Conservation (phyloP, 345 rosid species). For the Melastoma malabathricum region DNA sequence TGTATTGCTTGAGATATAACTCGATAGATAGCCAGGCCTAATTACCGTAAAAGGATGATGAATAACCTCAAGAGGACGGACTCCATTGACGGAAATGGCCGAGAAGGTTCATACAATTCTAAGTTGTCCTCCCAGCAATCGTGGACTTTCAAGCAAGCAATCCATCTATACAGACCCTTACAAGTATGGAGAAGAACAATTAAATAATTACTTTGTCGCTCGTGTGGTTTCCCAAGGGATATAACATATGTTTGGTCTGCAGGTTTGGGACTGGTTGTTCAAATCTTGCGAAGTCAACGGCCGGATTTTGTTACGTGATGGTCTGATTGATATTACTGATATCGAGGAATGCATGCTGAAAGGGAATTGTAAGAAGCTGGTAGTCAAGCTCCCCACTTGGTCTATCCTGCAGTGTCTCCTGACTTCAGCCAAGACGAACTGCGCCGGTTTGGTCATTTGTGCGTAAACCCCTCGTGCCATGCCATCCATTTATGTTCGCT, state of each 20-base stretch:
- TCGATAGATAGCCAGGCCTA: conserved; percentile 61
- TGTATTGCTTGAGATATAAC: no score
- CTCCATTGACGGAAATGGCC: conserved; percentile 18
- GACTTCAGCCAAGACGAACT: conserved; percentile 48
- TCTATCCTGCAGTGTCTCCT: conserved; percentile 61
- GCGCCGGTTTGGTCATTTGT: conserved; percentile 58
- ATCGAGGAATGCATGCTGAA: conserved; percentile 45
- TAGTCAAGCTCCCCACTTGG: conserved; percentile 57
- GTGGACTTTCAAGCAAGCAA: conserved; percentile 38
- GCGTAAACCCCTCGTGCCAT: conserved; percentile 14
- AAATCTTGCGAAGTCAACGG: conserved; percentile 76
- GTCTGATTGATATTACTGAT: conserved; percentile 45
- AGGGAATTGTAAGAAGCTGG: conserved; percentile 47
- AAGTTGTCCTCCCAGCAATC: conserved; percentile 40
- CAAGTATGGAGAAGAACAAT: conserved; percentile 28
- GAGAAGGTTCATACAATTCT: conserved; percentile 27
- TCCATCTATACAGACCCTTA: conserved; percentile 51
- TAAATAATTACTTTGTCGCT: neutral
- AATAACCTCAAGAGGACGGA: conserved; percentile 16
- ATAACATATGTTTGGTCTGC: conserved; percentile 4
- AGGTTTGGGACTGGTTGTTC: conserved; percentile 94
- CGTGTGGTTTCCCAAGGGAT: neutral
- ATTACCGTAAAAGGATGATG: conserved; percentile 31
- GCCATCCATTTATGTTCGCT: neutral
- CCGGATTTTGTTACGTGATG: conserved; percentile 44